These are phyloP conservation scores for Colletotrichum theobromicola DNA, from an alignment of 2,329 filamentous ascomycete species.

Conservation along the genomic window DNA sequence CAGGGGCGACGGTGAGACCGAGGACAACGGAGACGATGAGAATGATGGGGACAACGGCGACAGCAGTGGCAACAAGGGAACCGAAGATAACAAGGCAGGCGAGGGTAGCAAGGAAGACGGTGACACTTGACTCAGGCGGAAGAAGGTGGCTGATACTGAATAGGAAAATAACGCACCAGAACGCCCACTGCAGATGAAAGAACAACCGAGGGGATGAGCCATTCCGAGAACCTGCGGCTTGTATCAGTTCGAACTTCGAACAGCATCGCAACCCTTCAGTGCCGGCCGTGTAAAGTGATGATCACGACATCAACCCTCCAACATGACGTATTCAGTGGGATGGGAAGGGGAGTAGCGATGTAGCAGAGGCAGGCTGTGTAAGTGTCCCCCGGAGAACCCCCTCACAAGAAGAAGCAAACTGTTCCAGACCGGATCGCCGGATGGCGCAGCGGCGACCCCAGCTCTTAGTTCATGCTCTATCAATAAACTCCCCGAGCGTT, in stretches of 20 bases:
- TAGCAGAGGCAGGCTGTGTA: background rate
- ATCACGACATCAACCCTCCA: background rate
- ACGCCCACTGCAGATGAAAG: background rate
- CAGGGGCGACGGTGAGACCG: background rate
- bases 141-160: background rate
- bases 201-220: background rate
- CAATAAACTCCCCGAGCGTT: background rate
- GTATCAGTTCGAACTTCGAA: background rate
- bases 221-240: background rate
- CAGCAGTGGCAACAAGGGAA: background rate
- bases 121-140: background rate
- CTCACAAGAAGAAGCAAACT: background rate
- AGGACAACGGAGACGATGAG: fast-evolving
- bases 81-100: background rate
- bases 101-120: background rate
- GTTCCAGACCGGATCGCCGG: slow-evolving; percentile 1
- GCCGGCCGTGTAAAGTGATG: background rate
- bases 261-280: background rate
- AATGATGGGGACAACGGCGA: fast-evolving
- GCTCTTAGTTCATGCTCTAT: background rate
- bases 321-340: background rate
- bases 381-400: background rate
- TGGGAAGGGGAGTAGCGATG: background rate
- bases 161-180: background rate
- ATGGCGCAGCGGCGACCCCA: slow-evolving; percentile 1